Base-by-base conservation (phyloP, 495 filamentous ascomycete genomes). In the Neurospora pannonica region DNA sequence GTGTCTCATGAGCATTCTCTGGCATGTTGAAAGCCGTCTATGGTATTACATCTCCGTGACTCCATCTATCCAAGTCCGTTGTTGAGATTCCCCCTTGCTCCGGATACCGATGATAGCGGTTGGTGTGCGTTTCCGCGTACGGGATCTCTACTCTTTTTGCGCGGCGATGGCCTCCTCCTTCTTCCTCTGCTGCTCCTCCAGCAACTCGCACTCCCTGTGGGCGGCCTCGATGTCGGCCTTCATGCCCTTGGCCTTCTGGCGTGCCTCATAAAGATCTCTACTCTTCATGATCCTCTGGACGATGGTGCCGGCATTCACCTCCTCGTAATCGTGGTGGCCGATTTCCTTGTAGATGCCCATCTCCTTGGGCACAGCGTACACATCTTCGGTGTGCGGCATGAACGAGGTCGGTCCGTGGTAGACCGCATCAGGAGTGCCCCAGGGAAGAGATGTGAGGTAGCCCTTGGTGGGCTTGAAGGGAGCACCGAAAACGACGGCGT, bases 391-490 rank as follows among this genome's bases (percentile, higher is more conserved):
- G 28, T 92, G 86, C 2, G 93, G 92, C 83, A 97, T 97, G 81
- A 97, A 97, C 28, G 92, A 89, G 0, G 97, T 98, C 1, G 94
- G 93, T 11, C 96, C 96, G 83, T 99, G 96, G 82, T 98, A 99
- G 71, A 99, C 94, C 5, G 89, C 91, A 78, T 92, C 85, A 5
- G 94, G 93, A 17, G 86, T 88, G 36, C 93, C 92, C 76, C 89
- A 90, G 0, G 95, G 95, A 38, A 97, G 86, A 9, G 89, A 85
- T 34, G 86, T 87, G 38, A 99, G 86, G 78, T 96, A 99, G 3
- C 87, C 81, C 76, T 89, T 85, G 36, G 89, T 94, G 2, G 94
- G 94, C 0, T 89, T 89, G 82, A 95, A 97, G 2, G 96, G 97
- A 1, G 96, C 93, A 37, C 91, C 93, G 80, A 99, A 95, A 73